A percentile compares a stretch with the other conserved stretches of the same genome.
Evolutionary conservation across 768 basidiomycete genomes (phyloP).

Genomic region (Tricholoma sp.): DNA sequence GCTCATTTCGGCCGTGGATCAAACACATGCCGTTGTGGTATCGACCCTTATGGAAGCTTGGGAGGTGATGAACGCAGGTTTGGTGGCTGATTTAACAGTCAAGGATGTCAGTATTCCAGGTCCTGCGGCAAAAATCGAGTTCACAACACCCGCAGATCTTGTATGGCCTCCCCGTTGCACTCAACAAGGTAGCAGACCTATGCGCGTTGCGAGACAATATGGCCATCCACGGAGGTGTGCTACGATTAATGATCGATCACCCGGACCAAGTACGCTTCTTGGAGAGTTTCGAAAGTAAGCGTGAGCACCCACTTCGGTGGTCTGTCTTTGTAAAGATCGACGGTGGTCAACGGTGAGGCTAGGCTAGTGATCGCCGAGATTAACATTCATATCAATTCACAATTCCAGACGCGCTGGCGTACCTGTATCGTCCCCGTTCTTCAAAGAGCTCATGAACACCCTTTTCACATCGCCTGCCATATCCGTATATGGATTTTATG

Average conservation of each 20-base stretch:
- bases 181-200: constrained; percentile 71
- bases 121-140: background rate
- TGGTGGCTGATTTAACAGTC: constrained; percentile 67
- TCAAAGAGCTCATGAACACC: constrained; percentile 48
- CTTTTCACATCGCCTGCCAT: constrained; percentile 52
- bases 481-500: constrained; percentile 79
- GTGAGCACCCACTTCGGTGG: constrained; percentile 47
- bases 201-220: constrained; percentile 54
- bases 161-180: constrained; percentile 69
- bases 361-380: background rate
- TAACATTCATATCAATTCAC: constrained; percentile 10
- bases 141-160: constrained; percentile 49
- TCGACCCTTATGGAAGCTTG: constrained; percentile 86
- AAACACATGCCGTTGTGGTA: constrained; percentile 61
- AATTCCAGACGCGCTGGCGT: constrained; percentile 67
- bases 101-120: constrained; percentile 59
- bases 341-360: constrained; percentile 64
- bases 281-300: constrained; percentile 50
- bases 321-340: constrained; percentile 80
- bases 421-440: constrained; percentile 43
- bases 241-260: constrained; percentile 74
- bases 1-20: constrained; percentile 47
- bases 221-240: constrained; percentile 45
- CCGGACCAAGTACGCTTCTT: constrained; percentile 64
- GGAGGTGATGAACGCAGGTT: constrained; percentile 60